Evolutionary conservation across 805 yeast species (phyloP).

Genomic region (Metschnikowia noctiluminum): DNA sequence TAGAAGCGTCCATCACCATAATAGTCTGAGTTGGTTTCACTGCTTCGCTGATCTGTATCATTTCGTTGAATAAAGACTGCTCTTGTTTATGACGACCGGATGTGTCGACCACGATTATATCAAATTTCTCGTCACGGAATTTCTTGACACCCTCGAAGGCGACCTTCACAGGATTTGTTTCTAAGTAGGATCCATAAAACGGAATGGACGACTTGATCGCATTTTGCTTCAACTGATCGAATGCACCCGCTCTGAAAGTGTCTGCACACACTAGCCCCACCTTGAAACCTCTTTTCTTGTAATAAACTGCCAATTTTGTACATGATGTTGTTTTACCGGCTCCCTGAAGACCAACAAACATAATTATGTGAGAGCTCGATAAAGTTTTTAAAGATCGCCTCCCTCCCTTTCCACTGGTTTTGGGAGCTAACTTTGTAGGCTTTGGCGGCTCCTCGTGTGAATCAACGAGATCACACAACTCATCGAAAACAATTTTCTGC

Average conservation of each 20-base stretch:
- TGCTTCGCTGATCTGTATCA: conserved; percentile 87
- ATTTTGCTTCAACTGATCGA: conserved; percentile 95
- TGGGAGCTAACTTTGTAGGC: conserved; percentile 71
- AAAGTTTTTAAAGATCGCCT: conserved; percentile 22
- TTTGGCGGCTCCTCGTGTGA: conserved; percentile 61
- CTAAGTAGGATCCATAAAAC: conserved; percentile 90
- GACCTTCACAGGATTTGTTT: conserved; percentile 91
- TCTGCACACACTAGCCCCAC: conserved; percentile 98
- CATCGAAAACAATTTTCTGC: conserved; percentile 93
- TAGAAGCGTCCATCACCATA: conserved; percentile 95
- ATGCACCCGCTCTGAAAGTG: conserved; percentile 99
- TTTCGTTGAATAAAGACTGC: conserved; percentile 83
- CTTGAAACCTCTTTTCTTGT: conserved; percentile 88
- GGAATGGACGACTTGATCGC: conserved; percentile 95
- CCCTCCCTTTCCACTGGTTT: conserved; percentile 24
- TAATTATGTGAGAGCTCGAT: conserved; percentile 56
- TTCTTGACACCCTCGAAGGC: conserved; percentile 89
- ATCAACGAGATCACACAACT: conserved; percentile 82
- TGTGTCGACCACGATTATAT: conserved; percentile 92
- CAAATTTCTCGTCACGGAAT: conserved; percentile 88
- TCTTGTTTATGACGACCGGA: conserved; percentile 98
- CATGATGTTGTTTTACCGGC: conserved; percentile 98
- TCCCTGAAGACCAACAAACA: conserved; percentile 99
- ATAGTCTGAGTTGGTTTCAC: conserved; percentile 94
- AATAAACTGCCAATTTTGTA: conserved; percentile 93